phyloP scores from a whole-genome alignment of 495 filamentous ascomycete genomes.

The Penicillium psychrofluorescens region DNA sequence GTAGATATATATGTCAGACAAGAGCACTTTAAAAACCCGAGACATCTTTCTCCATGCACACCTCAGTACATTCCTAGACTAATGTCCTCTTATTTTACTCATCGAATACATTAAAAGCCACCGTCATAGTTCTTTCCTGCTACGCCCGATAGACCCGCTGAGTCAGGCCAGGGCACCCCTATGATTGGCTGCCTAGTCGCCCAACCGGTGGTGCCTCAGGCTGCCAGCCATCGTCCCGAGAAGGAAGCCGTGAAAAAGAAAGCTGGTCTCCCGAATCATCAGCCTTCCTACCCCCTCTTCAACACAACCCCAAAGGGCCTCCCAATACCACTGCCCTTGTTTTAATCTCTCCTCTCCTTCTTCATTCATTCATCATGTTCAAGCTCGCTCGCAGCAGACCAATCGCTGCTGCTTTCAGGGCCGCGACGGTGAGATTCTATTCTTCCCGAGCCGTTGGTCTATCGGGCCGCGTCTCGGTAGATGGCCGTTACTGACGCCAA shows the following conservation, averaged over 20 bases:
- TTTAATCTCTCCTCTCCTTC: conserved; percentile 16
- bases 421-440: conserved; percentile 46
- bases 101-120: too few species aligned
- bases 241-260: conserved; percentile 25
- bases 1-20: too few species aligned
- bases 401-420: conserved; percentile 57
- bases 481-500: conserved; percentile 15
- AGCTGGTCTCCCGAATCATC: conserved; percentile 29
- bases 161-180: conserved; percentile 15
- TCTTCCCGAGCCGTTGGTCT: conserved; percentile 4
- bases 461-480: conserved; percentile 9
- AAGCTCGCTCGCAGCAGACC: conserved; percentile 64
- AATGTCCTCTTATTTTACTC: too few species aligned
- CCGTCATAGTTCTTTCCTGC: too few species aligned
- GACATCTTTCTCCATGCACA: too few species aligned
- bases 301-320: background rate
- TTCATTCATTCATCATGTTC: conserved; percentile 51
- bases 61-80: too few species aligned
- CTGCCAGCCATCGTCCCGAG: conserved; percentile 18
- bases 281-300: background rate
- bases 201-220: too few species aligned
- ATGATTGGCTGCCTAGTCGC: conserved; percentile 14
- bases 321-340: conserved; percentile 12
- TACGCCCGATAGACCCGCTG: conserved; percentile 12
- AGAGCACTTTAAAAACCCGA: too few species aligned